Evolutionary conservation across 148 eudicot genomes (phyloP).

Genomic region (Nepenthes gracilis): DNA sequence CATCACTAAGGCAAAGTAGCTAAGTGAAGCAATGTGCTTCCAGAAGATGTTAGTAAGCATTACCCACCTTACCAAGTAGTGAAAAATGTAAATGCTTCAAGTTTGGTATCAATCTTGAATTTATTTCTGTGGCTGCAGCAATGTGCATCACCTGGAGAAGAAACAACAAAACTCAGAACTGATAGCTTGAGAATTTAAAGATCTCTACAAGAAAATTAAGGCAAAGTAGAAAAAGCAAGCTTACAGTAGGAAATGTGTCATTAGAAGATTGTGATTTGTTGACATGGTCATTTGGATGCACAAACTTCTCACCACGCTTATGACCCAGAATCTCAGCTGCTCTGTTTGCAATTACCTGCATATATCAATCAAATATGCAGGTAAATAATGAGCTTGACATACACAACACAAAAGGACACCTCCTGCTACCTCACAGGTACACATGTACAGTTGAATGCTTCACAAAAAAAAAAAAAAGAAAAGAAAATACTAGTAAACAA

Average conservation of each 20-base stretch:
- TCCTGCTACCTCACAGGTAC: no score
- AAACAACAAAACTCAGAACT: slow-evolving; percentile 1
- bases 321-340: slow-evolving; percentile 98
- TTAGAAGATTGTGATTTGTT: slow-evolving; percentile 98
- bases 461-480: no score
- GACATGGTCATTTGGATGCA: slow-evolving; percentile 99
- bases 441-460: no score
- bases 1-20: not conserved
- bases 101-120: slow-evolving; percentile 80
- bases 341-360: slow-evolving; percentile 95
- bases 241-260: slow-evolving; percentile 97
- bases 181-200: no score
- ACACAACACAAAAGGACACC: no score
- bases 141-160: slow-evolving; percentile 87
- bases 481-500: no score
- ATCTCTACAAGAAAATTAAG: no score
- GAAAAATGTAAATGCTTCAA: slow-evolving; percentile 72
- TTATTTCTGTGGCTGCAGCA: slow-evolving; percentile 89
- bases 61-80: slow-evolving; percentile 64
- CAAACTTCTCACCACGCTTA: slow-evolving; percentile 79
- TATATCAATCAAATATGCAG: slow-evolving; percentile 1
- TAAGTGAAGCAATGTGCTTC: not conserved
- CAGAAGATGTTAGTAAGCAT: not conserved
- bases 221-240: slow-evolving; percentile 6
- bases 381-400: not conserved